Evolutionary conservation across 2,329 filamentous ascomycete species (phyloP).

Genomic region (Sclerotiophoma versabilis): DNA sequence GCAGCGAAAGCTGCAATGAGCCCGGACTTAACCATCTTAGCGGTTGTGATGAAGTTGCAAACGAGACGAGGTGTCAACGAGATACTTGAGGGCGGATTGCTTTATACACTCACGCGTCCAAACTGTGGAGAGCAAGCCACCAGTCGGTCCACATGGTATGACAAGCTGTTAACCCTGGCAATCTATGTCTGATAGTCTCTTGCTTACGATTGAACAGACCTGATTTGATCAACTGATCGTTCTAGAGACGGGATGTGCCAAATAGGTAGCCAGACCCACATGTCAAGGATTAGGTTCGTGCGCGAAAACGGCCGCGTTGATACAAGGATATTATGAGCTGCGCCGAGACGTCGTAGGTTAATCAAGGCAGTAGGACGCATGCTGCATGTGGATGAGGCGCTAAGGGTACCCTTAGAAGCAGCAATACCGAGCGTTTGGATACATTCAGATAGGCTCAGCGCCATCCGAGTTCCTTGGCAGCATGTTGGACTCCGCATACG

Average conservation of each 20-base stretch:
- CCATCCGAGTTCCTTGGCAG: slow-evolving; percentile 3
- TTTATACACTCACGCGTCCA: slow-evolving; percentile 21
- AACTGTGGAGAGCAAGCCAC: slow-evolving; percentile 2
- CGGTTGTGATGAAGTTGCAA: neutral
- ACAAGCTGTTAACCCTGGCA: slow-evolving; percentile 1
- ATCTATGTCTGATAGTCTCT: slow-evolving; percentile 1
- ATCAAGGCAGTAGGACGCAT: slow-evolving; percentile 12
- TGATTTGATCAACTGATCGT: slow-evolving; percentile 14
- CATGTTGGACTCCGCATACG: slow-evolving; percentile 4
- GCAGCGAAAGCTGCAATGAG: slow-evolving; percentile 37
- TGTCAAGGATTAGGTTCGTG: slow-evolving; percentile 16
- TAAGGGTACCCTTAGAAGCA: neutral
- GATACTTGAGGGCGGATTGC: slow-evolving; percentile 1
- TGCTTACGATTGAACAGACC: slow-evolving; percentile 4
- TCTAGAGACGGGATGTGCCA: slow-evolving; percentile 11
- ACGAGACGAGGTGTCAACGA: neutral
- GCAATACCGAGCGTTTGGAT: slow-evolving; percentile 1
- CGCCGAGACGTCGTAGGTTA: slow-evolving; percentile 20
- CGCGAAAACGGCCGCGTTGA: slow-evolving; percentile 11
- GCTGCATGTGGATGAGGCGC: slow-evolving; percentile 13
- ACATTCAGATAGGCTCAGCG: neutral
- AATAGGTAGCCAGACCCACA: slow-evolving; percentile 15
- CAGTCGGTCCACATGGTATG: slow-evolving; percentile 3
- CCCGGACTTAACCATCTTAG: slow-evolving; percentile 35
- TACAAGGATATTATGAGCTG: slow-evolving; percentile 18